Evolutionary conservation across 257 asterid genomes (phyloP).

Genomic region (Eucommia ulmoides): DNA sequence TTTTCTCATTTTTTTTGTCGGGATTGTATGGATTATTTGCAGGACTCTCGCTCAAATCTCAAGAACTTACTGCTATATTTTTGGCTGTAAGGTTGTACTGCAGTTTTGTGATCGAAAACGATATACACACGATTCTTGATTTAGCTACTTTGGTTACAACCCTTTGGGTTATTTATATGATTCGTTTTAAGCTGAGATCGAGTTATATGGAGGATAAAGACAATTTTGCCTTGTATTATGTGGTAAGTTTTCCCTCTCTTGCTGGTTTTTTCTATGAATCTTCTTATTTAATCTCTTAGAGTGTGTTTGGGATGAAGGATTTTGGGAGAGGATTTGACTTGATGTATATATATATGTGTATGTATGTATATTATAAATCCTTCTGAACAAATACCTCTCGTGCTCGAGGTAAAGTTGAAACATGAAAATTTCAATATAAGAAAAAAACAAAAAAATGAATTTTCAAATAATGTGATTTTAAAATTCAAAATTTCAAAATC

Average conservation of each 20-base stretch:
- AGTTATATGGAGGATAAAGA: slow-evolving; percentile 20
- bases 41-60: slow-evolving; percentile 28
- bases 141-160: slow-evolving; percentile 19
- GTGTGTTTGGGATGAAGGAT: too few species aligned
- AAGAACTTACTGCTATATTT: slow-evolving; percentile 26
- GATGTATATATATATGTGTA: too few species aligned
- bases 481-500: too few species aligned
- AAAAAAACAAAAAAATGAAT: too few species aligned
- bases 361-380: too few species aligned
- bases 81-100: slow-evolving; percentile 25
- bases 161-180: slow-evolving; percentile 24
- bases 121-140: slow-evolving; percentile 26
- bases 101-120: slow-evolving; percentile 24
- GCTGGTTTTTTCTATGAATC: too few species aligned
- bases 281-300: too few species aligned
- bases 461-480: too few species aligned
- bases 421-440: too few species aligned
- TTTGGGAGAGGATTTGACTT: too few species aligned
- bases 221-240: slow-evolving; percentile 14
- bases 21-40: slow-evolving; percentile 9
- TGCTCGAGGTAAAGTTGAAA: too few species aligned
- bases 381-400: too few species aligned
- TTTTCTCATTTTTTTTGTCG: not conserved
- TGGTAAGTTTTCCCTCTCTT: slow-evolving; percentile 20
- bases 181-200: slow-evolving; percentile 14